Base-by-base conservation (phyloP, 257 asterid species). In the Rauvolfia tetraphylla region DNA sequence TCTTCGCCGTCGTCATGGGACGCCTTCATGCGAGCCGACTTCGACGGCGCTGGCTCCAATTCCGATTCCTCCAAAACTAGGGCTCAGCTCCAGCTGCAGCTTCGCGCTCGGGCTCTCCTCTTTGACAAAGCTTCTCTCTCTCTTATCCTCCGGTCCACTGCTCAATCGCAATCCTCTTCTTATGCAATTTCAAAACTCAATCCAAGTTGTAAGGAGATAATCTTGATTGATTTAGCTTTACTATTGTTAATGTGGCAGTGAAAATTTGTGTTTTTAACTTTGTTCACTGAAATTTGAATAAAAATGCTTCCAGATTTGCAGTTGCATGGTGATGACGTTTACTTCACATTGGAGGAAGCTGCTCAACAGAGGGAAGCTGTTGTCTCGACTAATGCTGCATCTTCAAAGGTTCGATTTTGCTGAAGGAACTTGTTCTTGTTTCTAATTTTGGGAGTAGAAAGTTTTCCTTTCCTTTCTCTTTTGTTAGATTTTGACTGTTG, bases 311-410 rank as follows among this genome's bases (percentile, higher is more conserved):
- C 84, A 95, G 99, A 92, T 89, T 88, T 92, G 92, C 97, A 87
- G 86, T 86, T 95, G 84, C 98, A 91, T 72, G 98, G 96, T 2
- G 99, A 95, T 83, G 99, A 95, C 78, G 90, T 95, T 72, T 95
- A 92, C 81, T 95, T 89, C 82, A 92, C 98, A 39, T 84, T 92
- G 83, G 98, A 95, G 77, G 85, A 86, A 78, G 81, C 89, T 63
- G 78, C 81, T 5, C 95, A 87, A 83, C 78, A 66, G 46, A 65
- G 78, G 41, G 82, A 79, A 17, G 92, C 86, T 78, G 90, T 74
- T 59, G 70, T 84, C 79, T 39, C 90, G 74, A 51, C 89, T 70
- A 92, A 74, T 81, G 22, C 87, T 22, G 57, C 91, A 20, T 76
- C 87, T 1, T 82, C 91, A 5, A 91, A 91, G 98, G 98, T 94